Conservation (phyloP, 108 stramenopile species). For the Cyclostephanos invisitatus region DNA sequence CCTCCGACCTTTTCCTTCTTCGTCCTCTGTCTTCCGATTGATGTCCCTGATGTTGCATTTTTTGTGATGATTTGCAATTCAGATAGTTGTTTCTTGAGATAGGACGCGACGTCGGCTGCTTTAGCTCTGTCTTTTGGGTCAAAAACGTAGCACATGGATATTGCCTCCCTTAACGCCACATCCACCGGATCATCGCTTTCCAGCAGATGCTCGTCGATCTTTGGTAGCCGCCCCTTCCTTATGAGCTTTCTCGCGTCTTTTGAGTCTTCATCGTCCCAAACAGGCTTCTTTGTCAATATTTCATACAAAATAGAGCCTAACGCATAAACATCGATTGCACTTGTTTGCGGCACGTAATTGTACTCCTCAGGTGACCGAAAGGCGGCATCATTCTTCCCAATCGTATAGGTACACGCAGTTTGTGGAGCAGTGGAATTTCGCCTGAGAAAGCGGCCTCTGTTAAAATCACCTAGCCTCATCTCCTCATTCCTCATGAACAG, state of each 20-base stretch:
- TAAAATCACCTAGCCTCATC: constrained; percentile 46
- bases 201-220: constrained; percentile 21
- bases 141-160: constrained; percentile 43
- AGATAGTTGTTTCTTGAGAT: constrained; percentile 4
- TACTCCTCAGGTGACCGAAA: constrained; percentile 53
- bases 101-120: constrained; percentile 4
- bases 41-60: not conserved
- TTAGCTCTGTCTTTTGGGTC: constrained; percentile 16
- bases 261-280: constrained; percentile 21
- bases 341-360: constrained; percentile 33
- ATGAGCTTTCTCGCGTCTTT: constrained; percentile 24
- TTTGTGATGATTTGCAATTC: not conserved
- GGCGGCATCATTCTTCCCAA: constrained; percentile 42
- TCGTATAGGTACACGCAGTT: constrained; percentile 41
- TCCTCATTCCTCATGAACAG: constrained; percentile 29
- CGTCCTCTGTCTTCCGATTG: not conserved
- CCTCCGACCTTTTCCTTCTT: not conserved
- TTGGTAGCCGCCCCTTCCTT: constrained; percentile 30
- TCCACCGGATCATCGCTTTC: constrained; percentile 37
- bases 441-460: constrained; percentile 37
- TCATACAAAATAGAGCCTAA: constrained; percentile 43
- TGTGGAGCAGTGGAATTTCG: constrained; percentile 29
- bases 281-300: constrained; percentile 25
- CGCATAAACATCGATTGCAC: constrained; percentile 50
- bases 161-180: constrained; percentile 22